phyloP scores from a whole-genome alignment of 2,329 filamentous ascomycete species.

The Dactylellina haptotyla region DNA sequence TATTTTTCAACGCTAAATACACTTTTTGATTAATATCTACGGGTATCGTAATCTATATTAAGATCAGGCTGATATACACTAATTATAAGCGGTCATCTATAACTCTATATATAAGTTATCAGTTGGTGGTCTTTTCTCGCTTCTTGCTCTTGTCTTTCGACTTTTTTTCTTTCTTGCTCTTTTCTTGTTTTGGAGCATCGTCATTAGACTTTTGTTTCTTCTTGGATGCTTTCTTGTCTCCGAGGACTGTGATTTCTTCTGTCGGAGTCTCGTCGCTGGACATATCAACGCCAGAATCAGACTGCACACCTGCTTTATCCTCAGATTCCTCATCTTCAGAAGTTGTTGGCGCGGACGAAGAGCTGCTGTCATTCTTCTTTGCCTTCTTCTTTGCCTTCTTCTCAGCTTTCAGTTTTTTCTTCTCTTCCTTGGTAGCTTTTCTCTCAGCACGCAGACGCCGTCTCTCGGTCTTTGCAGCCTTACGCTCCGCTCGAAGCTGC shows the following conservation, averaged over 20 bases:
- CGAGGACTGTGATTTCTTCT: neutral
- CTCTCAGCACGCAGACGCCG: slow-evolving; percentile 28
- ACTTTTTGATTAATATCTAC: neutral
- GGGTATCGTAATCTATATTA: too few relatives aligned
- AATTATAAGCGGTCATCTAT: neutral
- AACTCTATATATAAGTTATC: neutral
- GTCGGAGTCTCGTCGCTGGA: slow-evolving; percentile 37
- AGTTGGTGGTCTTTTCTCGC: neutral
- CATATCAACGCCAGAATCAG: slow-evolving; percentile 50
- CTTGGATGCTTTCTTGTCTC: neutral
- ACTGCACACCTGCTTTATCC: slow-evolving; percentile 3
- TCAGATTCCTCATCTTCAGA: neutral
- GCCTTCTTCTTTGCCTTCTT: slow-evolving; percentile 18
- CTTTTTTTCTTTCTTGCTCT: slow-evolving; percentile 16
- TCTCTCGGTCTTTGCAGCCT: slow-evolving; percentile 37
- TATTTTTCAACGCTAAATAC: neutral
- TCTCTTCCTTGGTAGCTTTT: slow-evolving; percentile 24
- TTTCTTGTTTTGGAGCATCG: neutral
- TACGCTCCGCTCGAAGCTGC: slow-evolving; percentile 28
- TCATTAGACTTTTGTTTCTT: slow-evolving; percentile 12
- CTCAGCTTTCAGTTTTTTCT: slow-evolving; percentile 20
- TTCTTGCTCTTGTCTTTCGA: slow-evolving; percentile 22
- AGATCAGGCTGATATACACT: too few relatives aligned
- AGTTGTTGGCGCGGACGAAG: neutral
- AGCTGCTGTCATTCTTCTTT: neutral